Percentiles rank a stretch among this genome's conserved stretches.
Conservation (phyloP, 129 eudicot species). For the Flaveria brownii region DNA sequence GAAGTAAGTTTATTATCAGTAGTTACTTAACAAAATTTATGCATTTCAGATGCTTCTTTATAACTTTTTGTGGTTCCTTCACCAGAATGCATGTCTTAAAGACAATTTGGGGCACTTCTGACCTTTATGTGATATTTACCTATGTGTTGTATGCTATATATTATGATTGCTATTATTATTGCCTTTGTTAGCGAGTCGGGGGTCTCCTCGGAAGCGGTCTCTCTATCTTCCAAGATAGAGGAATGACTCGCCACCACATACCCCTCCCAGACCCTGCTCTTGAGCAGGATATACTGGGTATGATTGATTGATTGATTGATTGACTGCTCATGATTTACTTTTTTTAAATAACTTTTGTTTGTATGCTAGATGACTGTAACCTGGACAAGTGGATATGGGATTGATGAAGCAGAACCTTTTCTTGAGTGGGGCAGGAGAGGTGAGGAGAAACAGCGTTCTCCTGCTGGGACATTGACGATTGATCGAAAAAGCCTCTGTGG, state of each 20-base stretch:
- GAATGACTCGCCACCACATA: too few species aligned
- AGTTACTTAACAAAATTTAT: background rate
- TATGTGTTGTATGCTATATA: too few species aligned
- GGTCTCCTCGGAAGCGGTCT: too few species aligned
- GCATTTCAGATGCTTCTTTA: background rate
- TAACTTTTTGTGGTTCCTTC: background rate
- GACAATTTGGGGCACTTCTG: background rate
- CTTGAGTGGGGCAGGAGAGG: constrained; percentile 67
- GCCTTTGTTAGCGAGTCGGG: too few species aligned
- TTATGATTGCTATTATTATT: too few species aligned
- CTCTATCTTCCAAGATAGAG: too few species aligned
- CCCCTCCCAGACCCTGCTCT: too few species aligned
- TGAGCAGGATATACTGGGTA: too few species aligned
- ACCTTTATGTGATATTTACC: background rate
- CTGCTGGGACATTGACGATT: constrained; percentile 70
- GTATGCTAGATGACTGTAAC: constrained; percentile 72
- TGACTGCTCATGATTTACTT: background rate
- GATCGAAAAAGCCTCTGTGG: constrained; percentile 74
- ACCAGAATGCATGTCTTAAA: background rate
- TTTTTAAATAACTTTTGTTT: background rate
- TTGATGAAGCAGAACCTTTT: constrained; percentile 66
- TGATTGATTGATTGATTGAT: too few species aligned
- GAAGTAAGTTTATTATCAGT: constrained; percentile 60
- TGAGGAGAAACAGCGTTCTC: constrained; percentile 44
- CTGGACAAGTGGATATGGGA: constrained; percentile 88